Base-by-base conservation (phyloP, 768 basidiomycete species). In the Suillus luteus region DNA sequence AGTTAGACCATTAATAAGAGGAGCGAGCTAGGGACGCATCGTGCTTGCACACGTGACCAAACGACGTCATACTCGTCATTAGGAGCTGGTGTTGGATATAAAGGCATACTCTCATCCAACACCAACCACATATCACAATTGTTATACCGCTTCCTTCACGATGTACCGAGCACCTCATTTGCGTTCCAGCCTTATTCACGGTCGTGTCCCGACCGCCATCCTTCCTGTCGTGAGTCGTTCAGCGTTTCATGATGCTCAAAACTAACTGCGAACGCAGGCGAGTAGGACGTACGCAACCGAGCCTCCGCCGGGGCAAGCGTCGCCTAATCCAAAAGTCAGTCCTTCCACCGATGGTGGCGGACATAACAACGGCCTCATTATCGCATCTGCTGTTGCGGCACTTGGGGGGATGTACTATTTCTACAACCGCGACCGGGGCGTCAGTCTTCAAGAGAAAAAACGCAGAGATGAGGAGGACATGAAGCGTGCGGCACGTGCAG, bases 331-430 rank as follows among this genome's bases (percentile, higher is more conserved):
- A 64, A 59, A 68, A 55, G 7, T 59, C 10, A 64, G 49, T 48
- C 69, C 0, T 31, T 51, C 10, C 9, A 60, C 5, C 22, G 60
- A 22, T 60, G 60, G 51, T 58, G 67, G 70, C 27, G 66, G 71
- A 35, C 19, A 38, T 60, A 72, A 61, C 65, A 75, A 72, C 59
- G 68, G 68, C 19, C 44, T 75, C 49, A 71, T 79, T 59, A 37
- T 72, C 44, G 70, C 78, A 48, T 69, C 76, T 19, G 74, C 75
- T 14, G 63, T 70, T 40, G 77, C 70, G 8, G 76, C 74, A 1
- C 70, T 77, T 55, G 80, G 74, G 3, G 78, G 71, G 14, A 64
- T 76, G 43, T 80, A 79, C 66, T 75, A 76, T 60, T 81, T 78
- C 67, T 78, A 77, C 70, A 66, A 70, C n/a, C 70, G 65, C 55